Conservation (phyloP, 257 asterid species). For the Nicotiana benthamiana region DNA sequence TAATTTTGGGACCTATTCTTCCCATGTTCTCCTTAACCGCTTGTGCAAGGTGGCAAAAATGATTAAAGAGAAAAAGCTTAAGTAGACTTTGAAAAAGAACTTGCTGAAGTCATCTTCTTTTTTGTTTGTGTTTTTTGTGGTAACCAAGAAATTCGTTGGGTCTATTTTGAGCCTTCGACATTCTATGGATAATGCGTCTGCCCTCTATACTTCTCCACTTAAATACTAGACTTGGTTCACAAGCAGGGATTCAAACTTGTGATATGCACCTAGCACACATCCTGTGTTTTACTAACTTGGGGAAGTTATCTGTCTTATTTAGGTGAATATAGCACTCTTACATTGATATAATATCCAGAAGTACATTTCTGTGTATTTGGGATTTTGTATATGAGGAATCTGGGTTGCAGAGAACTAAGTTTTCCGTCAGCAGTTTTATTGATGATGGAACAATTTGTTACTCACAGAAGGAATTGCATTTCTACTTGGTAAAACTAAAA, state of each 20-base stretch:
- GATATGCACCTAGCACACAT: not conserved
- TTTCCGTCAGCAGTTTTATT: not conserved
- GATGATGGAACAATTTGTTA: not conserved
- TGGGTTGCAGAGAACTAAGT: not conserved
- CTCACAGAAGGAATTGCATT: not conserved
- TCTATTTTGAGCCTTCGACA: not conserved
- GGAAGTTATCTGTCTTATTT: not conserved
- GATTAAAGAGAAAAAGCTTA: not conserved
- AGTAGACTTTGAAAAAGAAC: not conserved
- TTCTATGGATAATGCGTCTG: not conserved
- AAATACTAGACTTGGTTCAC: not conserved
- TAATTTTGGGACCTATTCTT: not conserved
- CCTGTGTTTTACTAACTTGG: not conserved
- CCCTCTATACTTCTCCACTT: not conserved
- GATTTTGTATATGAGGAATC: not conserved
- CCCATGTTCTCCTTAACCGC: not conserved
- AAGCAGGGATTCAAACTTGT: not conserved
- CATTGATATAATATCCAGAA: not conserved
- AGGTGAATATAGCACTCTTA: not conserved
- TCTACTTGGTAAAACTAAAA: not conserved
- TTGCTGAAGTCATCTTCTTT: not conserved
- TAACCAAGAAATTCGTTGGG: not conserved
- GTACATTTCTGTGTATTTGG: not conserved
- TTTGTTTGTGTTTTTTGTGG: no score
- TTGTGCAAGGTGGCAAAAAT: not conserved